Percentiles rank a stretch among this genome's conserved stretches.
Evolutionary conservation across 2,329 filamentous ascomycete genomes (phyloP).

Genomic region (Albifimbria verrucaria): DNA sequence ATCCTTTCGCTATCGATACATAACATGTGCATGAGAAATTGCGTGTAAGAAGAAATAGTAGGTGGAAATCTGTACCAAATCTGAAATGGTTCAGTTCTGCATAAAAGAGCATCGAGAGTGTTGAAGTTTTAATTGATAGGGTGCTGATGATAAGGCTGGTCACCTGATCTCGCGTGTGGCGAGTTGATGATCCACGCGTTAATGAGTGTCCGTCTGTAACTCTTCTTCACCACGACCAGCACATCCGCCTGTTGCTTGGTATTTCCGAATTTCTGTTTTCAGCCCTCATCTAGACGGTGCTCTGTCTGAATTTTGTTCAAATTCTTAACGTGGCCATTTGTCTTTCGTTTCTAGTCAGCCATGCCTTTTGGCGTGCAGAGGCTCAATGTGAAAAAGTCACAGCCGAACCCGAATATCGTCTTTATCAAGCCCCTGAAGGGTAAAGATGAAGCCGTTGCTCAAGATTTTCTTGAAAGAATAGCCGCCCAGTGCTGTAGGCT

Average conservation of each 20-base stretch:
- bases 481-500: conserved; percentile 71
- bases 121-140: too few species aligned
- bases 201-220: not conserved
- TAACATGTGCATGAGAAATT: too few species aligned
- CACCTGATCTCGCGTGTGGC: conserved; percentile 11
- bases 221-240: not conserved
- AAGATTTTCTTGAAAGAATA: conserved; percentile 71
- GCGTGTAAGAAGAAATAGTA: too few species aligned
- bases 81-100: too few species aligned
- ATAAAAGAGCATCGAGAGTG: too few species aligned
- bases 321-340: not conserved
- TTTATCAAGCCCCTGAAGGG: conserved; percentile 81
- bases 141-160: too few species aligned
- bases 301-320: not conserved
- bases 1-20: too few species aligned
- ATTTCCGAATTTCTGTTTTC: too few species aligned
- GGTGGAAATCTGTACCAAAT: too few species aligned
- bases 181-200: conserved; percentile 9
- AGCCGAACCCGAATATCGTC: conserved; percentile 74
- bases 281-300: too few species aligned
- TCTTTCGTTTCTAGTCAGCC: not conserved
- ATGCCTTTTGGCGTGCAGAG: conserved; percentile 81
- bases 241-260: too few species aligned
- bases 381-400: conserved; percentile 70
- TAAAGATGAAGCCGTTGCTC: conserved; percentile 57